Conservation (phyloP, 805 yeast species). For the Suhomyces vadensis region DNA sequence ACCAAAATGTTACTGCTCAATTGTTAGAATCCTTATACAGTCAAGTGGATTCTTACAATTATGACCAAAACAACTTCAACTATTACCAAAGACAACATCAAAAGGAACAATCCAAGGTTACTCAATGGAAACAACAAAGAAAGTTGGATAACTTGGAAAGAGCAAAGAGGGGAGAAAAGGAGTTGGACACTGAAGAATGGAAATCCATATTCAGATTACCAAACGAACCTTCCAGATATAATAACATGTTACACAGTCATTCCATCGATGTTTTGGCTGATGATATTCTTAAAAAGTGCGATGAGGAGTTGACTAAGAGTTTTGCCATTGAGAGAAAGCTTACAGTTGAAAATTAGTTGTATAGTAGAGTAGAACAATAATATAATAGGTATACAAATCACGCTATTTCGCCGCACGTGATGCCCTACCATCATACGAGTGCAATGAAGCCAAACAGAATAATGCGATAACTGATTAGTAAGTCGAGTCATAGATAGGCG, state of each 20-base stretch:
- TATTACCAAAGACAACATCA: constrained; percentile 76
- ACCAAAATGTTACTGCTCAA: constrained; percentile 46
- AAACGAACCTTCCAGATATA: constrained; percentile 72
- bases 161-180: constrained; percentile 56
- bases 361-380: background rate
- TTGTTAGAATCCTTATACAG: constrained; percentile 63
- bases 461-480: background rate
- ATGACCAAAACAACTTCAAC: constrained; percentile 77
- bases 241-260: constrained; percentile 65
- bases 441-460: constrained; percentile 3
- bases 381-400: no score
- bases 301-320: constrained; percentile 63
- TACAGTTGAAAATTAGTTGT: constrained; percentile 20
- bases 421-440: background rate
- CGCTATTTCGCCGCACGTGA: no score
- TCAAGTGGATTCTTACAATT: constrained; percentile 72
- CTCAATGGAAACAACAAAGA: constrained; percentile 73
- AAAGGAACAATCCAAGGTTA: constrained; percentile 67
- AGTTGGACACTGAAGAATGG: constrained; percentile 64
- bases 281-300: constrained; percentile 70
- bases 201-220: constrained; percentile 61
- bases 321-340: constrained; percentile 58
- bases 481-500: background rate
- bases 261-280: constrained; percentile 70
- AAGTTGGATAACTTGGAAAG: constrained; percentile 64